phyloP scores from a whole-genome alignment of 805 yeast species.

The Ogataea paraovalis region DNA sequence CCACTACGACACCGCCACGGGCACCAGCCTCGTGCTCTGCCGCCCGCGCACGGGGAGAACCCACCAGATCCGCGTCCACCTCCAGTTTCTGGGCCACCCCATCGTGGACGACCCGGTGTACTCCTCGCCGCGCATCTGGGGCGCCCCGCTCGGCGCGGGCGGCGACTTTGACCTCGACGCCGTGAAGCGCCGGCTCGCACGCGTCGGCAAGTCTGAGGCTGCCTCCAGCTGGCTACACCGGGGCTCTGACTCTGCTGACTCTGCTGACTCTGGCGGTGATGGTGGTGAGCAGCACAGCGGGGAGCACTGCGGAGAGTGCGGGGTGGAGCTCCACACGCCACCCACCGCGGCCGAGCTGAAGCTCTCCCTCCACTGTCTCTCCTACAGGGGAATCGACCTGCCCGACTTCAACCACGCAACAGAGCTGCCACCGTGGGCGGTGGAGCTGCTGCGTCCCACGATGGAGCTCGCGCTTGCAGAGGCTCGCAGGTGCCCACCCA shows the following conservation, averaged over 20 bases:
- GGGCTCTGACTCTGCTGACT: too few species aligned
- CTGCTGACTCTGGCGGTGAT: too few species aligned
- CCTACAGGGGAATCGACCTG: background rate
- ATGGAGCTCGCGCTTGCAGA: conserved; percentile 76
- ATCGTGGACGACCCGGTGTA: conserved; percentile 92
- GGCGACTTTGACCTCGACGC: conserved; percentile 42
- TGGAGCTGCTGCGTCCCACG: conserved; percentile 48
- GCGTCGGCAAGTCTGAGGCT: conserved; percentile 64
- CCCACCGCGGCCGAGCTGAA: background rate
- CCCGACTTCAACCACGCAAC: conserved; percentile 72
- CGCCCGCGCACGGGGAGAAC: conserved; percentile 90
- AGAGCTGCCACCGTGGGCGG: conserved; percentile 80
- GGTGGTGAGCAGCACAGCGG: background rate
- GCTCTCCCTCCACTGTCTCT: background rate
- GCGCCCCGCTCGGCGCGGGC: conserved; percentile 61
- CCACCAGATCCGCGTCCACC: conserved; percentile 91
- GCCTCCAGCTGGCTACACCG: conserved; percentile 69
- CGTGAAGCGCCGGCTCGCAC: conserved; percentile 48
- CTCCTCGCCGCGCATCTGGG: conserved; percentile 80
- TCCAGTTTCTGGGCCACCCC: conserved; percentile 85
- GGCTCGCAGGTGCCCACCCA: conserved; percentile 77
- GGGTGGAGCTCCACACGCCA: background rate
- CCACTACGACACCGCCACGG: conserved; percentile 57
- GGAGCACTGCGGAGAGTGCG: background rate
- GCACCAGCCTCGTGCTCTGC: conserved; percentile 70